phyloP scores from a whole-genome alignment of 2,329 filamentous ascomycete genomes.

The Penicillium sumatraense region DNA sequence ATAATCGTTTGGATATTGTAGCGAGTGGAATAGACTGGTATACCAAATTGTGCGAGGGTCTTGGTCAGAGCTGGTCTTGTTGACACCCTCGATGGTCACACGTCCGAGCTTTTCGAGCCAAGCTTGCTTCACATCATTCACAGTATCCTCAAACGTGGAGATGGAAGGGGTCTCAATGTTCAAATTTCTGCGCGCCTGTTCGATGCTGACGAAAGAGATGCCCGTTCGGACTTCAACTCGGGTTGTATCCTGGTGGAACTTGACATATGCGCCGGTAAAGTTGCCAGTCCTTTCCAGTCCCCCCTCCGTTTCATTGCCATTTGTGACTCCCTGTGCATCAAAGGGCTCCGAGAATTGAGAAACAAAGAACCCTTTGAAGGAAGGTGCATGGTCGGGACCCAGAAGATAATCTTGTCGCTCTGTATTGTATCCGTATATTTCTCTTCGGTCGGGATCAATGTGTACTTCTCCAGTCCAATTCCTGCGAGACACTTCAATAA shows the following conservation, averaged over 20 bases:
- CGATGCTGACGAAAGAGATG: slow-evolving; percentile 53
- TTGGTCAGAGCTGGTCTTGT: slow-evolving; percentile 45
- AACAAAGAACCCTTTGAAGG: slow-evolving; percentile 53
- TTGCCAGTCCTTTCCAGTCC: slow-evolving; percentile 36
- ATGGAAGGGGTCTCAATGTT: slow-evolving; percentile 48
- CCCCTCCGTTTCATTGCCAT: slow-evolving; percentile 33
- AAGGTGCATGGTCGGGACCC: slow-evolving; percentile 47
- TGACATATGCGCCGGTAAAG: slow-evolving; percentile 48
- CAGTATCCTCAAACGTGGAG: slow-evolving; percentile 43
- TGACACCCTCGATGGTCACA: slow-evolving; percentile 50
- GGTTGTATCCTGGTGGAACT: slow-evolving; percentile 34
- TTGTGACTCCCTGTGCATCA: slow-evolving; percentile 40
- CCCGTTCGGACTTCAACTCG: slow-evolving; percentile 53
- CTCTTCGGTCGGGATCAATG: slow-evolving; percentile 41
- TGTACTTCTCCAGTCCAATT: slow-evolving; percentile 53
- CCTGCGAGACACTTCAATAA: slow-evolving; percentile 50
- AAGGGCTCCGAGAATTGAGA: slow-evolving; percentile 53
- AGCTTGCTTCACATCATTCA: slow-evolving; percentile 45
- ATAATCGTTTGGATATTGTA: slow-evolving; percentile 56
- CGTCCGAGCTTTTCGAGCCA: slow-evolving; percentile 54
- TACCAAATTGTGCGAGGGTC: slow-evolving; percentile 54
- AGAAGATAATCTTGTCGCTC: slow-evolving; percentile 54
- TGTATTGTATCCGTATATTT: slow-evolving; percentile 51
- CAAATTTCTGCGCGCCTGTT: slow-evolving; percentile 52
- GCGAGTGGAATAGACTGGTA: slow-evolving; percentile 51